Base-by-base conservation (phyloP, 192 early-diverging fungal species). In the Spizellomyces punctatus region DNA sequence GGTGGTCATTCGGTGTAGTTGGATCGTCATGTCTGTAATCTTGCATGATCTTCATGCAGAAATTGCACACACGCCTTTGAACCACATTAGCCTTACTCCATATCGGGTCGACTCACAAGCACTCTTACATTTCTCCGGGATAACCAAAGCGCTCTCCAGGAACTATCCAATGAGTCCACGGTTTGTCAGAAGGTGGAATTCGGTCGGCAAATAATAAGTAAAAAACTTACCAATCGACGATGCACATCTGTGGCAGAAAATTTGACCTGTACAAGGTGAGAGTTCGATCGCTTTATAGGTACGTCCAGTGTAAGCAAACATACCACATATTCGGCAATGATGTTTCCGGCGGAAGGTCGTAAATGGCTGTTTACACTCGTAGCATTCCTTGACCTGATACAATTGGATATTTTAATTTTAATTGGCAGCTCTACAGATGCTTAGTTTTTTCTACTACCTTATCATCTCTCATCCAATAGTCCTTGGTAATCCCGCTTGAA, bases 381-480 rank as follows among this genome's bases (percentile, higher is more conserved):
- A 93, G 73, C 92, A 94, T 73, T 91, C 90, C 71, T 90, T 91
- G 1, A 36, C 27, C 27, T 36, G 27, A 36, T n/a, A 36, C 27
- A 36, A 2, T 36, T 36, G 27, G 27, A 36, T 36, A 36, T 36
- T 3, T 36, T 61, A 16, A 36, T 36, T 3, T 36, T 61, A 16
- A 21, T 65, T 46, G n/a, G 60, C 19, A 7, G 22, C 27, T 27
- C 16, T 22, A 36, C 42, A 36, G 21, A 61, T 12, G 59, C 1
- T 2, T 3, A 22, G 57, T 36, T 3, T 36, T 3, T 36, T 36
- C 27, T 36, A 36, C 27, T 14, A 85, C 89, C 58, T 86, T 88
- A 46, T 94, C 92, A 66, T 94, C 92, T 10, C 86, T 82, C 92
- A 94, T 94, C 92, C 92, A 93, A 63, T 88, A 92, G 17, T 91